phyloP scores from a whole-genome alignment of 2,329 filamentous ascomycete genomes.

The Talaromyces sp. region DNA sequence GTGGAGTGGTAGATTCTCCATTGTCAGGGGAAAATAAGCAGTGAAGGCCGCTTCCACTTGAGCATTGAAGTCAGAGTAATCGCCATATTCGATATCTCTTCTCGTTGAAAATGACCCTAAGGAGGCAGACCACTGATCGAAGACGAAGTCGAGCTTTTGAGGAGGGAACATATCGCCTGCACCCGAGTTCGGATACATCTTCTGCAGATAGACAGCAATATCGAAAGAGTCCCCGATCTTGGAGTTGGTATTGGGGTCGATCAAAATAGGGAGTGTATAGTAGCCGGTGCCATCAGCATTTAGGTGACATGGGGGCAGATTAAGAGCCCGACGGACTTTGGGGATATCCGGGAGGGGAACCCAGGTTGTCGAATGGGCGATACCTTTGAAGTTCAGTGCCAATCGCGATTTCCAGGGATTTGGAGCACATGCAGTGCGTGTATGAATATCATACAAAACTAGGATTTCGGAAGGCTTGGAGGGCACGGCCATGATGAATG shows the following conservation, averaged over 20 bases:
- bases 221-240: constrained; percentile 64
- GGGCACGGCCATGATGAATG: constrained; percentile 12
- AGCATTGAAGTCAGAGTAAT: constrained; percentile 54
- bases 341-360: constrained; percentile 54
- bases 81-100: constrained; percentile 28
- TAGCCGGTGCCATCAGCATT: constrained; percentile 58
- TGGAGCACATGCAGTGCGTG: constrained; percentile 40
- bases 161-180: constrained; percentile 52
- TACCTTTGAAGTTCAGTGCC: constrained; percentile 51
- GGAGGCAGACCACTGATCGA: constrained; percentile 26
- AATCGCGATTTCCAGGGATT: constrained; percentile 55
- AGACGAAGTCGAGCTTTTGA: constrained; percentile 40
- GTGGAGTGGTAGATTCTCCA: constrained; percentile 51
- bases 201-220: constrained; percentile 61
- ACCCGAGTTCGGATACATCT: constrained; percentile 49
- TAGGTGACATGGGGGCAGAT: constrained; percentile 53
- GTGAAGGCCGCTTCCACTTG: constrained; percentile 57
- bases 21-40: constrained; percentile 44
- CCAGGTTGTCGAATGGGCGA: constrained; percentile 54
- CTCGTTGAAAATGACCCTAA: constrained; percentile 43
- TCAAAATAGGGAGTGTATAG: constrained; percentile 60
- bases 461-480: constrained; percentile 24
- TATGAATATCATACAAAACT: constrained; percentile 52
- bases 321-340: constrained; percentile 49
- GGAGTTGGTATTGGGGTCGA: constrained; percentile 44